A percentile compares a stretch with the other conserved stretches of the same genome.
phyloP scores from a whole-genome alignment of 257 asterid species.

The Rubia yunnanensis region DNA sequence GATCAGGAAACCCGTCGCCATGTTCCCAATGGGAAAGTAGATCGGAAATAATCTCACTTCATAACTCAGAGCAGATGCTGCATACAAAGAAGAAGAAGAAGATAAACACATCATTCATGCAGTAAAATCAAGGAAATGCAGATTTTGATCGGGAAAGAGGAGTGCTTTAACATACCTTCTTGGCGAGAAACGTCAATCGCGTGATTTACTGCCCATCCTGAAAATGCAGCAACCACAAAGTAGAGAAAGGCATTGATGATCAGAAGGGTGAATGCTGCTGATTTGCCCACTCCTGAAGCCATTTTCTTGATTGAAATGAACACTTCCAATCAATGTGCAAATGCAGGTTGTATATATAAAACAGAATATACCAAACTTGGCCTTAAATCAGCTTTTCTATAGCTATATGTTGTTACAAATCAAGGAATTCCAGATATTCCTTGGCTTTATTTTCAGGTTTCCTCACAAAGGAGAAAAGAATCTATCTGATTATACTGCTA shows the following conservation, averaged over 20 bases:
- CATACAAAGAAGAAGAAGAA: slow-evolving; percentile 6
- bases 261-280: slow-evolving; percentile 56
- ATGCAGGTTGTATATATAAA: slow-evolving; percentile 14
- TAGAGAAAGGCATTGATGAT: slow-evolving; percentile 53
- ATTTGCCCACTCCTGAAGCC: slow-evolving; percentile 84
- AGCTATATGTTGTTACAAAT: slow-evolving; percentile 17
- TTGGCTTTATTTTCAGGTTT: slow-evolving; percentile 18
- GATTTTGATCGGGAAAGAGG: background rate
- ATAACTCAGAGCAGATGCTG: slow-evolving; percentile 57
- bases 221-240: slow-evolving; percentile 43
- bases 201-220: slow-evolving; percentile 75
- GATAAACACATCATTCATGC: background rate
- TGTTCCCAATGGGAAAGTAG: slow-evolving; percentile 73
- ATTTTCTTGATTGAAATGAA: slow-evolving; percentile 25
- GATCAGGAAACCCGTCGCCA: slow-evolving; percentile 78
- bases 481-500: slow-evolving; percentile 11
- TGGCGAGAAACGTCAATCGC: slow-evolving; percentile 54
- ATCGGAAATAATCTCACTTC: slow-evolving; percentile 72
- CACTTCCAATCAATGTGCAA: slow-evolving; percentile 15
- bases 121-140: background rate
- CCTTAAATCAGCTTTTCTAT: slow-evolving; percentile 12
- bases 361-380: slow-evolving; percentile 30
- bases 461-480: slow-evolving; percentile 44
- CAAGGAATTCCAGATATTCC: slow-evolving; percentile 30
- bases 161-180: slow-evolving; percentile 59